Evolutionary conservation across 2,329 filamentous ascomycete genomes (phyloP).

Genomic region (Zopfia rhizophila): DNA sequence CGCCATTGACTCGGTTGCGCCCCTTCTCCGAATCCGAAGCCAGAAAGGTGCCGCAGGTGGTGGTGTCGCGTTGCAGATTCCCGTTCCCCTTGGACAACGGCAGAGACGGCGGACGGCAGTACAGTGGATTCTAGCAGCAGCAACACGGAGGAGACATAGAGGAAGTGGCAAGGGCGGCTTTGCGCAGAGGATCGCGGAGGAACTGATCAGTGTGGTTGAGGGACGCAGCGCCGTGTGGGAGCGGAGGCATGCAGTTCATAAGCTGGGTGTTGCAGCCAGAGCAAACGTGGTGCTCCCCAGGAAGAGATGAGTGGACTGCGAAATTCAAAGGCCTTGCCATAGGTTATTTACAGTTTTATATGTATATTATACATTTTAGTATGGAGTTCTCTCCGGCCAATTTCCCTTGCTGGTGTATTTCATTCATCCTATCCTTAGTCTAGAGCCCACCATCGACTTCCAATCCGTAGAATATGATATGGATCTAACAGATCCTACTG

Average conservation of each 20-base stretch:
- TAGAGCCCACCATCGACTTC: no score
- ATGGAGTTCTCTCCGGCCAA: no score
- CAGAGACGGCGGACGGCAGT: conserved; percentile 83
- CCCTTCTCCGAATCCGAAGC: conserved; percentile 81
- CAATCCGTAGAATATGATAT: no score
- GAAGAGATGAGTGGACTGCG: conserved; percentile 33
- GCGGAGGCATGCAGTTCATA: conserved; percentile 79
- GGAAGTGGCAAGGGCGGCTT: conserved; percentile 78
- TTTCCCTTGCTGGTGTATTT: no score
- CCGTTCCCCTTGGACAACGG: conserved; percentile 77
- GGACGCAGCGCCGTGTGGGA: conserved; percentile 88
- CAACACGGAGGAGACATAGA: conserved; percentile 78
- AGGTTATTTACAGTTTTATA: no score
- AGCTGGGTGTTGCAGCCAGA: conserved; percentile 79
- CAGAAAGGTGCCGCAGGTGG: conserved; percentile 85
- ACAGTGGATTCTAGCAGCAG: conserved; percentile 88
- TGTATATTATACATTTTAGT: conserved; percentile 1
- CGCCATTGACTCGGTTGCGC: conserved; percentile 91
- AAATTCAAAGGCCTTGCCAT: no score
- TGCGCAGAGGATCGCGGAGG: conserved; percentile 81
- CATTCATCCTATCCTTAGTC: no score
- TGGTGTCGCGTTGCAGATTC: conserved; percentile 84
- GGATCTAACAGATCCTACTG: no score
- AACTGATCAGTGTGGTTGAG: conserved; percentile 88
- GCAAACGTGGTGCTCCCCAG: conserved; percentile 69